Base-by-base conservation (phyloP, 495 filamentous ascomycete species). In the Penicillium atrosanguineum region DNA sequence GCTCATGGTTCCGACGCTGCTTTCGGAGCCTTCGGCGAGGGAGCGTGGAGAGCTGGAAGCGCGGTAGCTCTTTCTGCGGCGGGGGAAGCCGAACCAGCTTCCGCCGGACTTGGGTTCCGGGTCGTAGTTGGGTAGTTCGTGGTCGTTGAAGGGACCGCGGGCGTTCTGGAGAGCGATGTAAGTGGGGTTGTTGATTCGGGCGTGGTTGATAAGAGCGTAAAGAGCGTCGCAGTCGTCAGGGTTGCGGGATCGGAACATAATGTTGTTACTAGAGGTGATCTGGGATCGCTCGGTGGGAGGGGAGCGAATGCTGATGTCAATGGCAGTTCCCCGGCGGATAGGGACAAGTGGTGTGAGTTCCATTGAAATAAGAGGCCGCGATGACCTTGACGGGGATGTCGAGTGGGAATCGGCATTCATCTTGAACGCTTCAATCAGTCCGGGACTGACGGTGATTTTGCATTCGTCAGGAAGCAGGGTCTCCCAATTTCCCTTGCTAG, bases 241-340 rank as follows among this genome's bases (percentile, higher is more conserved):
- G 34, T 79, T 86, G 23, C 86, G 79, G 7, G 89, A 89, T n/a
- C 95, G 89, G 75, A 96, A 91, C 79, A 93, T 90, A 55, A 90
- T 84, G 61, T 89, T 90, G 54, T 81, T 85, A 56, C 83, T 84
- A 44, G 83, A 78, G n/a, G 80, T 82, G 31, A 91, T 77, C 51
- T 83, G 82, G 2, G 88, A 90, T 29, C 84, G 83, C 6, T 83
- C 63, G 15, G 85, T 90, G 14, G 85, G 87, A 18, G 86, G 85
- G 11, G 91, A 96, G 41, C 89, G 84, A 60, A 99, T 90, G 44
- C 93, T 92, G 46, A 99, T 91, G 65, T 99, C 94, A 29, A 97
- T 79, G 19, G 87, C 92, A 18, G 88, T 97, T 46, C 91, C 91
- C 43, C 90, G 85, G 55, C 93, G 85, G 40, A 97, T 83, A 58